Evolutionary conservation across 805 yeast genomes (phyloP), one percentile per base, ranked within the genome.

Genomic region (Myxozyma sirexii): DNA sequence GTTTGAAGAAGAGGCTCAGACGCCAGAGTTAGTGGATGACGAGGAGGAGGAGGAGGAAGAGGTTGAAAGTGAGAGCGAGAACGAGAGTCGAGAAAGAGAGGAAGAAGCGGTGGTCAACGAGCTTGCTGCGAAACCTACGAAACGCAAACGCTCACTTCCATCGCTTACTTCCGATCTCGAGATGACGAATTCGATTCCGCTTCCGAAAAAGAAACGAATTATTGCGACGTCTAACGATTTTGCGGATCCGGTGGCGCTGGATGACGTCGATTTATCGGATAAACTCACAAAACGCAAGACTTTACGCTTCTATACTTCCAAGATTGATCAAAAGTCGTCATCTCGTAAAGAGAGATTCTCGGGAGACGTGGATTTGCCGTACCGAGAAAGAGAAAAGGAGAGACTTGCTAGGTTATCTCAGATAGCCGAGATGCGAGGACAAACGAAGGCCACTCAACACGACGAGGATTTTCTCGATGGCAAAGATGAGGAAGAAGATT

Each of bases 261-360:
- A 88, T 52, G 94, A 84, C 27, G 85, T 90, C 49, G 98, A 94
- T 74, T 80, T 82, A 46, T 96, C 90, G 70, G 98, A 91, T 59
- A 93, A 92, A 77, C 83, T 81, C 60, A 82, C 85, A 21, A 84
- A 96, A 68, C 88, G 86, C 78, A 84, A 83, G 71, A 82, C 96
- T 1, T 82, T 94, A 69, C 85, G 98, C 62, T 94, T 94, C 84
- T 94, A 94, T 80, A 94, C 99, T 1, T 89, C 98, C 59, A 92
- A 93, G 75, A 92, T 94, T 74, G 97, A 91, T 73, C 96, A 92
- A 76, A 86, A 86, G 54, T 52, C 71, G 24, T 79, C 79, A 67
- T 87, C 86, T 73, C 82, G 82, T 61, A 77, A 76, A 44, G 86
- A 85, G 48, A 79, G 76, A 66, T 82, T 77, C 63, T 79, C 83